Conservation (phyloP, 179 eudicot genomes). For the Silene coronaria region DNA sequence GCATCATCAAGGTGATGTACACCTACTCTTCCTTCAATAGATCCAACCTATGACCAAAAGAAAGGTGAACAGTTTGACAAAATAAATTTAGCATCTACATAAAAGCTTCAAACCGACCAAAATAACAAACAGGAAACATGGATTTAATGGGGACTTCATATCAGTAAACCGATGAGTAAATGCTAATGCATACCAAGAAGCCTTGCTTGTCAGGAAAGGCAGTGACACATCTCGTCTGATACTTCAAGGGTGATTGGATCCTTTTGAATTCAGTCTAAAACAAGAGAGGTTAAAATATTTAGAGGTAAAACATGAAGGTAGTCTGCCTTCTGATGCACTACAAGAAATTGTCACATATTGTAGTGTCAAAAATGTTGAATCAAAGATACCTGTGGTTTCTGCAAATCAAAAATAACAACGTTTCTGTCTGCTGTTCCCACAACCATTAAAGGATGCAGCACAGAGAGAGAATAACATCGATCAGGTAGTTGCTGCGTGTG, state of each 20-base stretch:
- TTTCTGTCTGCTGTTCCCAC: conserved; percentile 95
- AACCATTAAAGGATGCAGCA: conserved; percentile 75
- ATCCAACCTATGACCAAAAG: conserved; percentile 60
- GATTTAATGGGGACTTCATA: not conserved
- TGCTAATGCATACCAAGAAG: conserved; percentile 53
- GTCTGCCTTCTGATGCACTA: not conserved
- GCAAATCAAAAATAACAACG: conserved; percentile 64
- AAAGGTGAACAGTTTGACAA: conserved; percentile 24
- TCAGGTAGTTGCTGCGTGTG: conserved; percentile 85
- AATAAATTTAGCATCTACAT: not conserved
- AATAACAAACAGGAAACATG: not conserved
- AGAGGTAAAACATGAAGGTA: not conserved
- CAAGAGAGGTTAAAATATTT: not conserved
- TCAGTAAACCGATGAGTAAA: not conserved
- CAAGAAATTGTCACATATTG: too few species aligned
- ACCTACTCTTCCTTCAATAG: conserved; percentile 96
- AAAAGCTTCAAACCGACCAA: not conserved
- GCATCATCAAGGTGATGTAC: conserved; percentile 94
- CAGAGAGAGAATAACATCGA: conserved; percentile 82
- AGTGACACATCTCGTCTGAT: conserved; percentile 90
- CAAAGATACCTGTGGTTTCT: conserved; percentile 77
- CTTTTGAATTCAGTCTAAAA: conserved; percentile 81
- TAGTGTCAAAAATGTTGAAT: not conserved
- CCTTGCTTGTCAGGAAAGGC: conserved; percentile 98
- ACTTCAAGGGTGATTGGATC: conserved; percentile 74